These are phyloP conservation scores for Aspergillus biplanus DNA, from an alignment of 495 filamentous ascomycete genomes.

Conservation along the genomic window DNA sequence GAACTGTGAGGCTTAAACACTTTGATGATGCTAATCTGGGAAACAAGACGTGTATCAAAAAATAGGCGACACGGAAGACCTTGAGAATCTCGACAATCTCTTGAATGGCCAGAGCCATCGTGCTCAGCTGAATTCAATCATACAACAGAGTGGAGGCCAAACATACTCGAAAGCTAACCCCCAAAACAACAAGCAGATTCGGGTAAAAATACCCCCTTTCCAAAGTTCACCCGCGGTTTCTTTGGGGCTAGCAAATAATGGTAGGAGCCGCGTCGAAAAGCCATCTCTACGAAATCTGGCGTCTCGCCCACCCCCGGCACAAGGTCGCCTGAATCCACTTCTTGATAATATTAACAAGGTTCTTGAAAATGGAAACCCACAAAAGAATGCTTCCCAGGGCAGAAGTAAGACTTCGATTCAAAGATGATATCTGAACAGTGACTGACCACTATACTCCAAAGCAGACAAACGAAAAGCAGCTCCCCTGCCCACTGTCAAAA, in stretches of 20 bases:
- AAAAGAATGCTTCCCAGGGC: neutral
- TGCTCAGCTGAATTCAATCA: slow-evolving; percentile 22
- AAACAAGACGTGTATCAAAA: slow-evolving; percentile 32
- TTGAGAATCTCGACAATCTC: slow-evolving; percentile 36
- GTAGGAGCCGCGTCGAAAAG: neutral
- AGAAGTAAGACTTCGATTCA: slow-evolving; percentile 13
- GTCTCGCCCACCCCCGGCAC: neutral
- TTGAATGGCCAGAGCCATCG: slow-evolving; percentile 44
- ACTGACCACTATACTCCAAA: neutral
- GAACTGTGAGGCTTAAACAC: too few relatives aligned
- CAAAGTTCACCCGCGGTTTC: neutral
- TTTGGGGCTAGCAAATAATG: neutral
- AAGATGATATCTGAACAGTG: neutral
- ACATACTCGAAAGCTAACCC: slow-evolving; percentile 1
- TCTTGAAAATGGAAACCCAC: neutral
- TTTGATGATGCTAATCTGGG: slow-evolving; percentile 3
- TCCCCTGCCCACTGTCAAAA: slow-evolving; percentile 11
- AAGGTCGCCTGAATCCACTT: neutral
- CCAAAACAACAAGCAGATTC: neutral
- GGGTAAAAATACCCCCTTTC: neutral
- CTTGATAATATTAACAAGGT: neutral
- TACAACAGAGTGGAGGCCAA: slow-evolving; percentile 20
- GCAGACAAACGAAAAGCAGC: slow-evolving; percentile 13
- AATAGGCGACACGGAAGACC: slow-evolving; percentile 30
- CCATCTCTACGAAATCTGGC: too few relatives aligned